phyloP scores from a whole-genome alignment of 495 filamentous ascomycete genomes.

The Filosporella fistucella region DNA sequence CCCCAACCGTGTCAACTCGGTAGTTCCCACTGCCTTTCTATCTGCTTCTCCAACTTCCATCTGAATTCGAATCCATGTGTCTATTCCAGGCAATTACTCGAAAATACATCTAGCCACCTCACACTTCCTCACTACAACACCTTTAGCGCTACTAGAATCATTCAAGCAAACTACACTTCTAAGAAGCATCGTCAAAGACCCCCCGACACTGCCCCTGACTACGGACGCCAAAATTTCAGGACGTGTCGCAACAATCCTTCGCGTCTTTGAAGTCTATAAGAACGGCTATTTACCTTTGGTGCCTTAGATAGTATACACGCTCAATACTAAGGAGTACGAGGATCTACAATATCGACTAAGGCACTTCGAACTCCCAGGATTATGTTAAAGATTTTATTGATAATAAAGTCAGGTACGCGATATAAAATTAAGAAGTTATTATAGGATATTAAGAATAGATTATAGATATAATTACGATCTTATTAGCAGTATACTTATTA shows the following conservation, averaged over 20 bases:
- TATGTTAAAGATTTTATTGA: too few species aligned
- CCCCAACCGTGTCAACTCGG: too few species aligned
- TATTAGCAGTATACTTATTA: constrained; percentile 16
- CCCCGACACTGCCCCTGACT: constrained; percentile 15
- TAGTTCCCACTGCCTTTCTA: too few species aligned
- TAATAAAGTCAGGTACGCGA: constrained; percentile 16
- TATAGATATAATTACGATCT: constrained; percentile 20
- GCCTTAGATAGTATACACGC: constrained; percentile 15
- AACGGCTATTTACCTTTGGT: constrained; percentile 15
- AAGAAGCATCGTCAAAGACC: constrained; percentile 17
- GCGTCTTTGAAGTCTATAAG: constrained; percentile 12
- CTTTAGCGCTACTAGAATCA: constrained; percentile 17
- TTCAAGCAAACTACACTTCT: constrained; percentile 16
- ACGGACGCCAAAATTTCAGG: constrained; percentile 10
- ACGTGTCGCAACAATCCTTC: constrained; percentile 16
- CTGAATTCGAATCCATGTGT: too few species aligned
- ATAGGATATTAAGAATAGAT: constrained; percentile 12
- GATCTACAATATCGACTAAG: constrained; percentile 16
- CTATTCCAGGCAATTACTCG: too few species aligned
- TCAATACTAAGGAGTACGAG: constrained; percentile 18
- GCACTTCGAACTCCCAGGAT: constrained; percentile 15
- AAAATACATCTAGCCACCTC: constrained; percentile 11
- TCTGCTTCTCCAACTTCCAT: too few species aligned
- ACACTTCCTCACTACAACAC: constrained; percentile 15
- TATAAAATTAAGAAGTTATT: constrained; percentile 6